phyloP scores from a whole-genome alignment of 2,329 filamentous ascomycete species.

The Mycocentrospora acerina region DNA sequence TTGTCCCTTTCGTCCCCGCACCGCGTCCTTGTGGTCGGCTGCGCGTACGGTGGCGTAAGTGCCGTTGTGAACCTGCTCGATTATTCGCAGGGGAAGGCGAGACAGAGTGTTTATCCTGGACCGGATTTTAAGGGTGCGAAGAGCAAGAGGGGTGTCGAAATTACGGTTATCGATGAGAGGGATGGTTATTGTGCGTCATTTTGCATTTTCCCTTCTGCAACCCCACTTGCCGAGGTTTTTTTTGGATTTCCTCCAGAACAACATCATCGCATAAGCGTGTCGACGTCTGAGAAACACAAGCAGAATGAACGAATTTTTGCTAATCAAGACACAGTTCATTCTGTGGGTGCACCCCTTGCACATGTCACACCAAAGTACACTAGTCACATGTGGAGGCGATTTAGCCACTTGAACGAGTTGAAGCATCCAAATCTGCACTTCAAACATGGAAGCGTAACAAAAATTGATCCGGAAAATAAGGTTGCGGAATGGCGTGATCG shows the following conservation, averaged over 20 bases:
- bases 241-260: conserved; percentile 1
- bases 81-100: conserved; percentile 58
- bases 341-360: conserved; percentile 74
- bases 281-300: no score
- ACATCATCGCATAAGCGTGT: no score
- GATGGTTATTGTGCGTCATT: conserved; percentile 73
- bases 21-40: conserved; percentile 65
- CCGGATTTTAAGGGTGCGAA: conserved; percentile 38
- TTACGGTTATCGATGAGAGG: conserved; percentile 76
- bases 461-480: conserved; percentile 62
- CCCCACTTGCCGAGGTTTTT: conserved; percentile 21
- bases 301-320: no score
- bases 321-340: conserved; percentile 59
- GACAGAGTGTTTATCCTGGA: conserved; percentile 46
- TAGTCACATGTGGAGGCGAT: conserved; percentile 70
- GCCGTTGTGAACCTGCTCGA: conserved; percentile 68
- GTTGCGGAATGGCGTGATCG: conserved; percentile 58
- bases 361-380: conserved; percentile 65
- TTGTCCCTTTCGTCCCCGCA: conserved; percentile 36
- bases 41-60: conserved; percentile 71
- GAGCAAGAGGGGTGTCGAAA: conserved; percentile 60
- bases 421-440: conserved; percentile 62
- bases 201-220: no score
- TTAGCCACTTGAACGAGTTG: conserved; percentile 66
- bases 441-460: conserved; percentile 65